Conservation (phyloP, 2,329 filamentous ascomycete species). For the Ascochyta fabae region DNA sequence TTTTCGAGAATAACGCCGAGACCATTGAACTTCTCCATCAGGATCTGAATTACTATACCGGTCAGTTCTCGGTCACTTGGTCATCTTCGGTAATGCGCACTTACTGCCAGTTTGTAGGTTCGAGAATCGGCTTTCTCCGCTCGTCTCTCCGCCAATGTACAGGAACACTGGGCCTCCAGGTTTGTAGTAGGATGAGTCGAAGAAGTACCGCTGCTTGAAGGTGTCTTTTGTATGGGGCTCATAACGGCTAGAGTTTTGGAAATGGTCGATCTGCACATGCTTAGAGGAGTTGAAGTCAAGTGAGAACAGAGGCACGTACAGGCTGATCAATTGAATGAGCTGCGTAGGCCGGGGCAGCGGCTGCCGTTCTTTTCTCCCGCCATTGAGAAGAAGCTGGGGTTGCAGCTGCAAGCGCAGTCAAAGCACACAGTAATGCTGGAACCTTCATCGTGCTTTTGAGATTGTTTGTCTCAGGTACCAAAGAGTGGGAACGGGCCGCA, state of each 20-base stretch:
- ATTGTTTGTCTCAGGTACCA: not conserved
- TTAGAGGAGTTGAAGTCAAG: not conserved
- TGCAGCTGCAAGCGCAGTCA: slow-evolving; percentile 13
- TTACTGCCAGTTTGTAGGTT: slow-evolving; percentile 52
- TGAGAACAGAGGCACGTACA: slow-evolving; percentile 12
- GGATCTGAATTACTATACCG: slow-evolving; percentile 56
- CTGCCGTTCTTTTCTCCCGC: slow-evolving; percentile 21
- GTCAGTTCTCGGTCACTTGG: not conserved
- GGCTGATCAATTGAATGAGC: slow-evolving; percentile 36
- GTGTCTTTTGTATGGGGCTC: slow-evolving; percentile 55
- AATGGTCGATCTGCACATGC: slow-evolving; percentile 53
- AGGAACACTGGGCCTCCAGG: slow-evolving; percentile 60
- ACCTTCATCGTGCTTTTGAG: slow-evolving; percentile 16
- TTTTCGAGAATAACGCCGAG: slow-evolving; percentile 63
- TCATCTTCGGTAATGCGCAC: not conserved
- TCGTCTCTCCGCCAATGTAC: slow-evolving; percentile 57
- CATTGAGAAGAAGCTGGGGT: slow-evolving; percentile 6
- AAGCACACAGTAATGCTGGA: slow-evolving; percentile 5
- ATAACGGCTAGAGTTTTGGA: slow-evolving; percentile 52
- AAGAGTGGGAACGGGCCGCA: not conserved
- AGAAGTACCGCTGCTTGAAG: slow-evolving; percentile 63
- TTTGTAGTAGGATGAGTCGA: slow-evolving; percentile 61
- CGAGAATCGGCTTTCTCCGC: slow-evolving; percentile 48
- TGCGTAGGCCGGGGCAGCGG: slow-evolving; percentile 23
- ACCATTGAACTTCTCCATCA: slow-evolving; percentile 62